A percentile compares a stretch with the other conserved stretches of the same genome.
Conservation (phyloP, 768 basidiomycete genomes). For the Phlegmacium glaucopus region DNA sequence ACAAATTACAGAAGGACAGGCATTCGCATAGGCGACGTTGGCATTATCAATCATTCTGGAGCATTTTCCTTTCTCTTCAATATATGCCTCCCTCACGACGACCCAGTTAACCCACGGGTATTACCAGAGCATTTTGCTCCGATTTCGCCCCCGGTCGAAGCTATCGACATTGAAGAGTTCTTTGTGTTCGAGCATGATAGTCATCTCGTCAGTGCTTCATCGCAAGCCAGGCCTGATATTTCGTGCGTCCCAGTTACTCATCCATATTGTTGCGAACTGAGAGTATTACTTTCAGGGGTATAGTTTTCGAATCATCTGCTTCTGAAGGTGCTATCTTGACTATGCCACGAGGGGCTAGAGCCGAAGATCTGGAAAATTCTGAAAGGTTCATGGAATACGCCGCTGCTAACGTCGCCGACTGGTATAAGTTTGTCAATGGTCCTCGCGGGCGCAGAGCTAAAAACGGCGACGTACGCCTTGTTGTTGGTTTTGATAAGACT, state of each 20-base stretch:
- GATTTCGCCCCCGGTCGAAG: constrained; percentile 1
- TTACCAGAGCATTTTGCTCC: constrained; percentile 12
- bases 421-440: constrained; percentile 14
- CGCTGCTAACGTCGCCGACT: constrained; percentile 9
- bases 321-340: constrained; percentile 18
- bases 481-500: constrained; percentile 15
- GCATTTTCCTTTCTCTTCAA: constrained; percentile 19
- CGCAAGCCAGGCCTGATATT: not conserved
- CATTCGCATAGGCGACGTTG: constrained; percentile 16
- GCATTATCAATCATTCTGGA: constrained; percentile 12
- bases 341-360: constrained; percentile 16
- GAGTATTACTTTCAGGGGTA: not conserved
- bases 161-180: constrained; percentile 4
- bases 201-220: constrained; percentile 9
- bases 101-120: constrained; percentile 9
- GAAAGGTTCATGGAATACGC: constrained; percentile 9
- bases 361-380: constrained; percentile 9
- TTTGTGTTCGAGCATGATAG: constrained; percentile 6
- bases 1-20: constrained; percentile 11
- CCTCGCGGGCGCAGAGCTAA: constrained; percentile 8
- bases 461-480: constrained; percentile 18
- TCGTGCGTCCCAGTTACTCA: constrained; percentile 2
- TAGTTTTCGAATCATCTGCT: constrained; percentile 9
- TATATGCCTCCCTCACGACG: constrained; percentile 8
- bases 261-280: not conserved